Base-by-base conservation (phyloP, 495 filamentous ascomycete species). In the Neurospora sp. region DNA sequence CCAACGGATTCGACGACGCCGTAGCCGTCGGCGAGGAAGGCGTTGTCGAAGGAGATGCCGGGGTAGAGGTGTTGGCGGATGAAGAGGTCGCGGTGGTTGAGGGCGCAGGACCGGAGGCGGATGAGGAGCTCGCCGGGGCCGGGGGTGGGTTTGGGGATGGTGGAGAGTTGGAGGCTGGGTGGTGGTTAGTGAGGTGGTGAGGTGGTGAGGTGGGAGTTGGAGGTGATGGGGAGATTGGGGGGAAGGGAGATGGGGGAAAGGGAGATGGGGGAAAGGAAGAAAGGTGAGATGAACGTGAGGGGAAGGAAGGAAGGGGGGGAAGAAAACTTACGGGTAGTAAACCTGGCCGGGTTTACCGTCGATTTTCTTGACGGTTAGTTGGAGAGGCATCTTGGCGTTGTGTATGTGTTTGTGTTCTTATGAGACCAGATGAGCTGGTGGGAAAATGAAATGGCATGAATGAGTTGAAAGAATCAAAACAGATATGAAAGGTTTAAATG, bases 71-170 rank as follows among this genome's bases (percentile, higher is more conserved):
- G 91, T 79, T 95, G 93, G 72, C 94, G 92, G 81, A 96, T 91
- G 86, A 97, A 97, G 77, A 94, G 87, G 81, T 97, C 94, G 71
- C 93, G 92, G 84, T 97, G 94, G 83, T 97, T 98, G 71, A 97
- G 89, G 18, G 94, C 89, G 10, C 90, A 91, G 59, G 93, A 92
- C 40, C 86, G 86, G 78, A 97, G 77, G 73, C 86, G 87, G 73
- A 98, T 77, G 40, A 93, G 84, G 73, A 96, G 81, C 75, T 96
- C 88, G 72, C 82, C 80, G 20, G 88, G 86, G 20, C 88, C 85
- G 6, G 92, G 90, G 44, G 84, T 82, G 39, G 90, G 90, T 69
- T 83, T 81, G 72, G 92, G 88, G 74, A 89, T 79, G 27, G 84
- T 80, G 74, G 87, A 86, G 69, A 91, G 79, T 76, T 89, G 82